Evolutionary conservation across 345 rosid species (phyloP), one percentile per base, ranked within the genome.

Genomic region (Acer campestre): DNA sequence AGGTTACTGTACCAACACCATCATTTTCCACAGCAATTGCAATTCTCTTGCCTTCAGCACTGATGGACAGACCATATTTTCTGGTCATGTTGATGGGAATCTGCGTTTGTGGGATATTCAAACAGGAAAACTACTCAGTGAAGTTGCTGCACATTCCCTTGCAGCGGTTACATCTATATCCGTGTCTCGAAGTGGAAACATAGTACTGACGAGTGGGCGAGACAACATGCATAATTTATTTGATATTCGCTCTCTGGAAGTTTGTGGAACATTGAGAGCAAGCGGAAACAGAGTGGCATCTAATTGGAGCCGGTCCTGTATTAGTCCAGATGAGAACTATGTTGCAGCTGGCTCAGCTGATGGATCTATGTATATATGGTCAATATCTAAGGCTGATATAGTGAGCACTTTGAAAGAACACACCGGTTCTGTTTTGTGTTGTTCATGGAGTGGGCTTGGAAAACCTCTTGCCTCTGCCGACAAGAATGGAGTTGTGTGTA

Each of bases 11-110:
- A 89, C 89, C 17, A 94, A 87, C 91, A 96, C 99, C 0, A 90
- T 96, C 71, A 86, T 96, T 69, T 96, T 90, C 77, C 88, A 83
- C 71, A 94, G 98, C 86, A 92, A 94, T 83, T 94, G 99, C 90
- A 96, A 94, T 80, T 84, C 99, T 74, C 83, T 89, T 65, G 88
- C 89, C 84, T 86, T 96, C 86, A 89, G 94, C 85, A 84, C 81
- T 75, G 99, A 94, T 71, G 99, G 98, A 61, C 94, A 85, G 77
- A 92, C 97, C 10, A 87, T 96, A 77, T 96, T 93, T 84, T 94
- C 99, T 1, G 99, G 99, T 59, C 99, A 96, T 81, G 86, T 91
- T 70, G 99, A 96, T 75, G 99, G 99, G 80, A 91, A 94, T 86
- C 92, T 96, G 61, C 95, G 98, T 27, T 71, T 94, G 65, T 96